A percentile compares a stretch with the other conserved stretches of the same genome.
Conservation (phyloP, 768 basidiomycete species). For the Tulasnella sp. region DNA sequence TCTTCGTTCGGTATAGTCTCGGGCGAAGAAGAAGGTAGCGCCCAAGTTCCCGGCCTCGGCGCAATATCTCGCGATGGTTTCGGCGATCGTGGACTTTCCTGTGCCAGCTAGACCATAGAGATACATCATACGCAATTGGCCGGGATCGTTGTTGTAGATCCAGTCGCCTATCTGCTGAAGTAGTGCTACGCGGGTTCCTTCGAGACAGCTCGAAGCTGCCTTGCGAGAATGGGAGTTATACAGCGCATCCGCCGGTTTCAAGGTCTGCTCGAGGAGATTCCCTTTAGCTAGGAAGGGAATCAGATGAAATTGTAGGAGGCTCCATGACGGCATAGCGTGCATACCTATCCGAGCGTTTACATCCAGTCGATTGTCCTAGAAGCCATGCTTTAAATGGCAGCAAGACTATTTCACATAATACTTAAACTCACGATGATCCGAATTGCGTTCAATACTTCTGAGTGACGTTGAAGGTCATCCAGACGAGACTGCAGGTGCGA, state of each 20-base stretch:
- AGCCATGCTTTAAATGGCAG: too few species aligned
- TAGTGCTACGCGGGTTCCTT: neutral
- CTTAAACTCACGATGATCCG: too few species aligned
- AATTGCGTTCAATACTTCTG: too few species aligned
- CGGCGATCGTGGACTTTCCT: constrained; percentile 35
- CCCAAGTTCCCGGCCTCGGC: constrained; percentile 24
- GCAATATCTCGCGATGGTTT: constrained; percentile 26
- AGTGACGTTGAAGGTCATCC: too few species aligned
- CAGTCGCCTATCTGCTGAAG: neutral
- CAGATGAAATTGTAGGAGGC: too few species aligned
- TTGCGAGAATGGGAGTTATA: neutral
- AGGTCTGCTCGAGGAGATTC: too few species aligned
- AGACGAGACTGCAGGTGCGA: too few species aligned
- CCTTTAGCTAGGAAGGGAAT: too few species aligned
- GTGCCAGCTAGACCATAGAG: constrained; percentile 29
- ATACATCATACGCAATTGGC: constrained; percentile 22
- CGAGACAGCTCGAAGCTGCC: neutral
- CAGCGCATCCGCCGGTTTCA: neutral
- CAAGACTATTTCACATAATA: too few species aligned
- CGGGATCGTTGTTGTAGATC: neutral
- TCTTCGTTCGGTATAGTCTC: constrained; percentile 19
- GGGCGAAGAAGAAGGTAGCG: constrained; percentile 29
- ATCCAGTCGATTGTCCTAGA: too few species aligned
- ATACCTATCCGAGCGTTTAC: too few species aligned
- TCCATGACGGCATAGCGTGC: too few species aligned